These are phyloP conservation scores for Petunia axillaris DNA, from an alignment of 257 asterid species.

Conservation along the genomic window DNA sequence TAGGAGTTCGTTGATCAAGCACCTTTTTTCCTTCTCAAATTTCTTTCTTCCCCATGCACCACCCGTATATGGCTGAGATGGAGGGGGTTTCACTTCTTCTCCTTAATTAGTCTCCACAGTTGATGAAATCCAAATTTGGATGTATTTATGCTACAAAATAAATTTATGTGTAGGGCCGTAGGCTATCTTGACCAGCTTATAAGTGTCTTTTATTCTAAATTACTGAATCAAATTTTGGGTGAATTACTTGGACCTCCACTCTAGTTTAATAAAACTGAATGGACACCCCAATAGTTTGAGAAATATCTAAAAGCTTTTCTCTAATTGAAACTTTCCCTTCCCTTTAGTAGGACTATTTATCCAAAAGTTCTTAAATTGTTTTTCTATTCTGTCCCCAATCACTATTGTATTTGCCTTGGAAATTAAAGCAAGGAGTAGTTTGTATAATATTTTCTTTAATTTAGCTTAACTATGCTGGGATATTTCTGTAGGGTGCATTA, in stretches of 20 bases:
- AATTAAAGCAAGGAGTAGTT: neutral
- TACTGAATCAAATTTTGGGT: neutral
- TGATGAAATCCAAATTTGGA: constrained; percentile 5
- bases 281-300: neutral
- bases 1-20: neutral
- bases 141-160: neutral
- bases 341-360: neutral
- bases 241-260: constrained; percentile 12
- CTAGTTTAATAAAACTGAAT: neutral
- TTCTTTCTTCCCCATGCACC: constrained; percentile 9
- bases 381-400: neutral
- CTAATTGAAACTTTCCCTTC: neutral
- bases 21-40: constrained; percentile 19
- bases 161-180: neutral
- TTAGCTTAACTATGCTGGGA: neutral
- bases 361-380: neutral
- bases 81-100: neutral
- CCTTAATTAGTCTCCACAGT: constrained; percentile 20
- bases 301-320: neutral
- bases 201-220: neutral
- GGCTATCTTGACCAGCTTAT: constrained; percentile 2
- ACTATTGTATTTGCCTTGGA: neutral
- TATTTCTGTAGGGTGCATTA: neutral
- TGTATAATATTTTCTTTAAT: neutral
- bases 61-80: neutral